Base-by-base conservation (phyloP, 225 moss, liverwort and hornwort species). In the Marchantia polymorpha region DNA sequence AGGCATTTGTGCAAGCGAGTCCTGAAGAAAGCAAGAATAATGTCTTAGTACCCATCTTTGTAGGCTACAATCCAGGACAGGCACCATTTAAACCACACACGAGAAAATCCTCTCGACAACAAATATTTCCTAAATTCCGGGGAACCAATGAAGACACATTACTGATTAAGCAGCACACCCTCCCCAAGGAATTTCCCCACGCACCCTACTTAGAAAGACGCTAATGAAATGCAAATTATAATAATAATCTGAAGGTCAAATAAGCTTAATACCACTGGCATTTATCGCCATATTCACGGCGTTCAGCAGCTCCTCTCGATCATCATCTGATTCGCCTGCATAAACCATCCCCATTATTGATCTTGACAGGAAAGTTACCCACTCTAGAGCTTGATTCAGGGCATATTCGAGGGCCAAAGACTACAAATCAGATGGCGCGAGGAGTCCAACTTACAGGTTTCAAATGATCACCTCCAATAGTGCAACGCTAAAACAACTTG, bases 301-400 rank as follows among this genome's bases (percentile, higher is more conserved):
- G 74, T 86, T 90, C 1, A 82, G 81, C 76, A 99, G 83, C 79
- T 93, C 93, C 68, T 95, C 97, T 19, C 87, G 92, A 73, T 91
- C 95, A 60, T 99, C 97, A 64, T 99, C 97, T 58, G 92, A 95
- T 84, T 99, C 97, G 77, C 93, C 97, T 99, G 83, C 77, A 82
- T 0, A 48, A 15, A 51, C 13, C 17, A 22, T 22, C 64, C 1
- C 8, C 64, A 64, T 64, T 64, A 1, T 64, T 9, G 22, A 17
- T 23, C 23, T n/a, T 19, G 17, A 64, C 10, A 11, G 9, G 64
- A 64, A 64, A 56, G n/a, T 8, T 64, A 39, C 39, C 5, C 39
- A 39, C 39, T 39, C 39, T 39, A 39, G 39, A 39, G 39, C 39
- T 39, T 39, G 39, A 39, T 39, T 39, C 5, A 39, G 39, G 39